Base-by-base conservation (phyloP, 495 filamentous ascomycete species). In the Penicilliopsis zonata region DNA sequence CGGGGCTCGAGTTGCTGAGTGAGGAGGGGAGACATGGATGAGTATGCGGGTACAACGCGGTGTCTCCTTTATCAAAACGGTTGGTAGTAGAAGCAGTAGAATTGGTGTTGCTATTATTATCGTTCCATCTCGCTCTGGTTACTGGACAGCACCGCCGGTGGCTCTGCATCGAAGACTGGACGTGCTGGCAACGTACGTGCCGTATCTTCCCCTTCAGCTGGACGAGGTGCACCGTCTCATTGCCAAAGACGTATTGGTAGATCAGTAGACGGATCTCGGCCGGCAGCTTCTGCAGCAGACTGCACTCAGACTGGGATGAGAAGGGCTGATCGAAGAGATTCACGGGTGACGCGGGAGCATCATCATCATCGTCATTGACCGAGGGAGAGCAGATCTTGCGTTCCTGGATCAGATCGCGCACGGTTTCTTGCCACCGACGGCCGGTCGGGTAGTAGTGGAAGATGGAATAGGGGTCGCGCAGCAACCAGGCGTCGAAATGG, bases 251-350 rank as follows among this genome's bases (percentile, higher is more conserved):
- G 33, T 71, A 65, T 10, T 48, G 43, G 48, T 69, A 75, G 22
- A 75, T 74, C 33, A 70, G 59, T 16, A 69, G 47, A 9, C 72
- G 65, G 34, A 77, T 57, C 46, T 77, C 72, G 5, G 57, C 44
- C 1, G 72, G 72, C 0, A 71, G 48, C 25, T 41, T 44, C 18
- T 35, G 29, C 27, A 63, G 35, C 28, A 63, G 41, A n/a, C 6
- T 14, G 18, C 45, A 43, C 16, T 39, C 13, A 9, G 33, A 10
- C 33, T 60, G 59, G 1, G 45, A 18, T 24, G 44, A 19, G 13
- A 51, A 43, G 13, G 45, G 33, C 6, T 35, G 47, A 19, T 31
- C 28, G 20, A 40, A 39, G 13, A 38, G 35, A 22, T 50, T 30
- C 34, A 46, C 29, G 9, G 47, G 46, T 4, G 26, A 14, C 13